Conservation (phyloP, 148 eudicot genomes). For the Heliosperma pusillum region DNA sequence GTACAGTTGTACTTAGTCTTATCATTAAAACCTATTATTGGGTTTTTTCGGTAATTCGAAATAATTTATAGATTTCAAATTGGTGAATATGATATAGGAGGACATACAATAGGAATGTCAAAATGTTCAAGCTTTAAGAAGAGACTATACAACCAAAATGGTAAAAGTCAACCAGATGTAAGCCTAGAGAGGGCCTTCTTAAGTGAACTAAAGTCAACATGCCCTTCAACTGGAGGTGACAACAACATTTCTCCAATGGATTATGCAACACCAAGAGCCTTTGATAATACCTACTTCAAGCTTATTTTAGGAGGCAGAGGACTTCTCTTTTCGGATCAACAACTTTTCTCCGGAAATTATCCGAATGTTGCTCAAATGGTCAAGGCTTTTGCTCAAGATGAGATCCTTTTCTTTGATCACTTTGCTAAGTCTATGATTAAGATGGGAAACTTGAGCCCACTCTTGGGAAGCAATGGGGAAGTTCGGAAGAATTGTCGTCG, state of each 20-base stretch:
- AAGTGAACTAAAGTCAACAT: slow-evolving; percentile 54
- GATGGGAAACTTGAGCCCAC: slow-evolving; percentile 71
- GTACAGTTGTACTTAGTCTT: no score
- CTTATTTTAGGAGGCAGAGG: slow-evolving; percentile 71
- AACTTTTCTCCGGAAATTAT: slow-evolving; percentile 63
- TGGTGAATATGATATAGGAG: slow-evolving; percentile 39
- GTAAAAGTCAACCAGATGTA: slow-evolving; percentile 59
- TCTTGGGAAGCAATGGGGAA: slow-evolving; percentile 67
- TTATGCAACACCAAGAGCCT: slow-evolving; percentile 53
- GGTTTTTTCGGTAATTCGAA: neutral
- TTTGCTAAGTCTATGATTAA: slow-evolving; percentile 83
- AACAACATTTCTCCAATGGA: slow-evolving; percentile 69
- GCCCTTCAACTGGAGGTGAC: slow-evolving; percentile 72
- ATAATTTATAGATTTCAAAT: neutral
- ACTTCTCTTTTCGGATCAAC: slow-evolving; percentile 69
- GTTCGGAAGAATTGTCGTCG: slow-evolving; percentile 68
- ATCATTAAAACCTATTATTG: no score
- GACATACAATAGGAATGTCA: slow-evolving; percentile 86
- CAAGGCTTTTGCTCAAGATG: slow-evolving; percentile 56
- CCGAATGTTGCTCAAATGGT: slow-evolving; percentile 45
- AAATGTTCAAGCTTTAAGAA: slow-evolving; percentile 72
- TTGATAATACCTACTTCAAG: slow-evolving; percentile 84
- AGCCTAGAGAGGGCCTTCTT: slow-evolving; percentile 60
- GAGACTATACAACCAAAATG: slow-evolving; percentile 76
- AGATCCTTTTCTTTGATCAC: slow-evolving; percentile 55